A percentile compares a stretch with the other conserved stretches of the same genome.
Evolutionary conservation across 148 eudicot genomes (phyloP).

Genomic region (Fallopia convolvulus): DNA sequence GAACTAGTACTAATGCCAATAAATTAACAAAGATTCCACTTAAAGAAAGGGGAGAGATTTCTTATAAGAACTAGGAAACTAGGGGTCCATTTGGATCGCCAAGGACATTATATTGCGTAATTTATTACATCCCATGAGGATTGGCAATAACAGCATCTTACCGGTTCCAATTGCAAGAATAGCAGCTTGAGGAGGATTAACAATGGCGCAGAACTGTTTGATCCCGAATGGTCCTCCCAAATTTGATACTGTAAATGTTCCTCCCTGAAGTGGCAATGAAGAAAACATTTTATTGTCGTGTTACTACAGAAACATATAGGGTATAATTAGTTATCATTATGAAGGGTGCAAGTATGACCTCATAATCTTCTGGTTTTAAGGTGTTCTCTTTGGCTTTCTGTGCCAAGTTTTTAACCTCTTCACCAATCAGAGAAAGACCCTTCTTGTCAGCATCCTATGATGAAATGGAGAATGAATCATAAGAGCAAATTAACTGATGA

Average conservation of each 20-base stretch:
- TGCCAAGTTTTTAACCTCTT: conserved; percentile 81
- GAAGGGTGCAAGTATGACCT: conserved; percentile 37
- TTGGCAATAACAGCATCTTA: conserved; percentile 20
- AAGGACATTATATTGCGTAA: no score
- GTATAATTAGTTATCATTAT: background rate
- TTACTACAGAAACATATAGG: background rate
- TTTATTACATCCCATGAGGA: background rate
- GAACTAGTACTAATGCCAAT: background rate
- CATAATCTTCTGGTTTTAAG: conserved; percentile 87
- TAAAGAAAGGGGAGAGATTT: background rate
- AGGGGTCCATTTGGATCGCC: background rate
- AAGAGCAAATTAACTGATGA: background rate
- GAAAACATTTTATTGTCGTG: background rate
- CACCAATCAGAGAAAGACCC: conserved; percentile 66
- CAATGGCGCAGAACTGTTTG: conserved; percentile 92
- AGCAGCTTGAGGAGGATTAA: conserved; percentile 94
- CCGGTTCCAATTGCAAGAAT: conserved; percentile 93
- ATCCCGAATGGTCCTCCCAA: conserved; percentile 95
- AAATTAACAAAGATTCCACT: background rate
- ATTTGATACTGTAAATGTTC: conserved; percentile 77
- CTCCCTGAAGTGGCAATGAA: conserved; percentile 11
- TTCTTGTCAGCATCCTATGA: conserved; percentile 93
- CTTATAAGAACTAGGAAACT: background rate
- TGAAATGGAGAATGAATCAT: background rate
- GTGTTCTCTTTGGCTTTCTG: conserved; percentile 89